Percentiles rank a stretch among this genome's conserved stretches.
Evolutionary conservation across 1,284 basidiomycete genomes (phyloP).

Genomic region (Ustilago bromivora): DNA sequence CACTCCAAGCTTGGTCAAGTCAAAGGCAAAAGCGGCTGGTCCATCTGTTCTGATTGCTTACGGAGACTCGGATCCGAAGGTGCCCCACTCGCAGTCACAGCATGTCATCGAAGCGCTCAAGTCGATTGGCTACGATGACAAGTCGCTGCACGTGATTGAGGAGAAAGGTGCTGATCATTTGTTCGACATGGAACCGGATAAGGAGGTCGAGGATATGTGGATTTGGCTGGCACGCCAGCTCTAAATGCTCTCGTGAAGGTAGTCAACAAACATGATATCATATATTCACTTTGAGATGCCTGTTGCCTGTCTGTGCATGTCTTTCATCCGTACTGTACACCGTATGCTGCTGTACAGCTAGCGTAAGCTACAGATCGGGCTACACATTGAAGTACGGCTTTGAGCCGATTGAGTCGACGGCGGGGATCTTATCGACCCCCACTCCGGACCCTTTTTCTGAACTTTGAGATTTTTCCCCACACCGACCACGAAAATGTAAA

Average conservation of each 20-base stretch:
- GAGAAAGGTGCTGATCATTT: constrained; percentile 47
- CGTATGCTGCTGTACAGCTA: background rate
- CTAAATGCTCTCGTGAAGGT: background rate
- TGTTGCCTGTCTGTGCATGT: background rate
- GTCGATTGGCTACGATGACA: constrained; percentile 26
- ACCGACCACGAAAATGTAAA: background rate
- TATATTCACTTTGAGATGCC: background rate
- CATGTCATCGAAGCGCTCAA: constrained; percentile 47
- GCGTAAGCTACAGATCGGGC: background rate
- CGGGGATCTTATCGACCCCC: constrained; percentile 7
- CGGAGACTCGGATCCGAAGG: constrained; percentile 50
- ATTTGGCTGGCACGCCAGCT: constrained; percentile 31
- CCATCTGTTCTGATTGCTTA: constrained; percentile 47
- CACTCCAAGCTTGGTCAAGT: constrained; percentile 37
- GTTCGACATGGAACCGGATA: constrained; percentile 47
- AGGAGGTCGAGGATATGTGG: constrained; percentile 41
- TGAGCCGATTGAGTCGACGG: background rate
- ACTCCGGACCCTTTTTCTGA: background rate
- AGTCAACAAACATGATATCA: background rate
- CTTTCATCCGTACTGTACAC: background rate
- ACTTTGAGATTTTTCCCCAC: background rate
- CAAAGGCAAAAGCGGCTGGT: background rate
- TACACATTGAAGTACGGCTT: background rate
- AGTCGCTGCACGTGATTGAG: constrained; percentile 23
- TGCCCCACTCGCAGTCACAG: constrained; percentile 50